Conservation (phyloP, 148 eudicot species). For the Euryodendron excelsum region DNA sequence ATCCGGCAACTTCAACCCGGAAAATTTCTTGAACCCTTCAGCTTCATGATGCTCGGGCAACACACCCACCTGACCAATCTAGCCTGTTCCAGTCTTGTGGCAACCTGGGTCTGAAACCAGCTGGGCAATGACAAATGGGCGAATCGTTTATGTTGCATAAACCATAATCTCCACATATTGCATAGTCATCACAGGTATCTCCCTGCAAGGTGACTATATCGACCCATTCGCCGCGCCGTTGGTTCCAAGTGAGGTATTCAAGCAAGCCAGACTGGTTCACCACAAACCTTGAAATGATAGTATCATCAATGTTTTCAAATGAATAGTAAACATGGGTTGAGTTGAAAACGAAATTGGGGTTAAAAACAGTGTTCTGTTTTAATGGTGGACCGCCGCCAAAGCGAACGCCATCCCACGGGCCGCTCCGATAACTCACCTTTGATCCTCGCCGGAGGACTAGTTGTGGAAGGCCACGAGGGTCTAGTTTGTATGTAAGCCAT, state of each 20-base stretch:
- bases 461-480: slow-evolving; percentile 21
- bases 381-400: slow-evolving; percentile 26
- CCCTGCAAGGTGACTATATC: background rate
- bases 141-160: slow-evolving; percentile 5
- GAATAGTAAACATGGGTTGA: slow-evolving; percentile 16
- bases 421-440: slow-evolving; percentile 6
- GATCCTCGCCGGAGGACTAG: slow-evolving; percentile 13
- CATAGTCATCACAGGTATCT: slow-evolving; percentile 21
- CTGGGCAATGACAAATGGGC: slow-evolving; percentile 17
- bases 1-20: slow-evolving; percentile 29
- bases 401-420: slow-evolving; percentile 42
- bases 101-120: slow-evolving; percentile 23
- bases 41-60: slow-evolving; percentile 2
- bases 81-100: slow-evolving; percentile 17
- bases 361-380: slow-evolving; percentile 15
- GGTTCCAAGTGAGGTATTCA: slow-evolving; percentile 16
- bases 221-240: slow-evolving; percentile 13
- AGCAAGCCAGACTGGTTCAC: slow-evolving; percentile 20
- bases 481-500: slow-evolving; percentile 12
- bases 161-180: slow-evolving; percentile 21
- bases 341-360: slow-evolving; percentile 11
- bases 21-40: slow-evolving; percentile 21
- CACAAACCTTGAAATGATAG: slow-evolving; percentile 23
- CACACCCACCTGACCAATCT: slow-evolving; percentile 27
- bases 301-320: slow-evolving; percentile 3